A percentile compares a stretch with the other conserved stretches of the same genome.
These are phyloP conservation scores for Fusarium illudens DNA, from an alignment of 2,329 filamentous ascomycete species.

Conservation along the genomic window DNA sequence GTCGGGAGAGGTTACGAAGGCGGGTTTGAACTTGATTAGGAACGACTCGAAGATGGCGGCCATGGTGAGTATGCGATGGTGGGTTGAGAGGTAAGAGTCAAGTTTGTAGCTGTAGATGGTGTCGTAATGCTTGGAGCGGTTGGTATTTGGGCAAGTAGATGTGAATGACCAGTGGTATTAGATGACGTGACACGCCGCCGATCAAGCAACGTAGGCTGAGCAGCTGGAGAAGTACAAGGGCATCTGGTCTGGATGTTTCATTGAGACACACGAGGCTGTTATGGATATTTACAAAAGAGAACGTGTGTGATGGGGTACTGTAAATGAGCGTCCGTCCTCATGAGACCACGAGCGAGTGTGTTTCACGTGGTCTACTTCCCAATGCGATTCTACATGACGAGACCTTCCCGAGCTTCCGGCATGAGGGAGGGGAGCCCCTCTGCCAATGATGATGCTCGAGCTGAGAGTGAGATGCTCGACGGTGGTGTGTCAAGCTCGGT, in stretches of 20 bases:
- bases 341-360: not conserved
- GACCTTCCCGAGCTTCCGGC: not conserved
- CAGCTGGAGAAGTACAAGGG: not conserved
- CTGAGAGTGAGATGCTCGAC: not conserved
- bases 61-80: constrained; percentile 33
- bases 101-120: not conserved
- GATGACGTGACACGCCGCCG: not conserved
- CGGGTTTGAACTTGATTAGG: constrained; percentile 45
- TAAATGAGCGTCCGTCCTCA: not conserved
- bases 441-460: constrained; percentile 27
- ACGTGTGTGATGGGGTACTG: not conserved
- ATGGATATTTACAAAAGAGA: not conserved
- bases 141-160: not conserved
- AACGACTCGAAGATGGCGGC: constrained; percentile 44
- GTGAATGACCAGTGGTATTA: not conserved
- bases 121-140: not conserved
- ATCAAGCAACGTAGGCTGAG: not conserved
- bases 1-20: constrained; percentile 37
- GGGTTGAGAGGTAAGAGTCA: not conserved
- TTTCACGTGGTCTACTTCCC: constrained; percentile 2
- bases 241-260: not conserved
- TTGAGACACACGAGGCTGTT: not conserved
- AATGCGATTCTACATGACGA: constrained; percentile 24
- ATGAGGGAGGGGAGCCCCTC: constrained; percentile 30
- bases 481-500: not conserved